These are phyloP conservation scores for Rusavskia elegans DNA, from an alignment of 495 filamentous ascomycete genomes.

Conservation along the genomic window DNA sequence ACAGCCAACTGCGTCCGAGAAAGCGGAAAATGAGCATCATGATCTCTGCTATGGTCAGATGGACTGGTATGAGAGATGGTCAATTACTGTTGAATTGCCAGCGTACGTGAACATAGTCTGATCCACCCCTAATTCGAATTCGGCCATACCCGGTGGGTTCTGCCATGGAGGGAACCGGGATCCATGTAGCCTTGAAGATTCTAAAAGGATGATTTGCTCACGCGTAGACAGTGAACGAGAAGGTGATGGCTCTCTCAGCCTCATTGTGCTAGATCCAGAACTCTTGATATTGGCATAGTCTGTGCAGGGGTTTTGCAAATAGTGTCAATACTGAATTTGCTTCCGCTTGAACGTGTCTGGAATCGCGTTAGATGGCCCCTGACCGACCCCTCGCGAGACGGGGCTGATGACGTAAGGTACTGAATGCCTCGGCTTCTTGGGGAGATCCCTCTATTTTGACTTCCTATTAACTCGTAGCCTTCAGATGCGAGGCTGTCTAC, in stretches of 20 bases:
- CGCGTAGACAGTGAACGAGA: conserved; percentile 46
- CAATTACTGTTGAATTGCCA: not conserved
- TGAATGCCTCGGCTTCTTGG: no score
- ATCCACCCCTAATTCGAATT: conserved; percentile 32
- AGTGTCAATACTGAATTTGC: no score
- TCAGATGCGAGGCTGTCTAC: no score
- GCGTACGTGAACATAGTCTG: conserved; percentile 38
- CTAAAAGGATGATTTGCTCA: conserved; percentile 66
- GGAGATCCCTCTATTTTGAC: no score
- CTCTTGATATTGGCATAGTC: conserved; percentile 18
- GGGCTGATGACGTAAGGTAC: not conserved
- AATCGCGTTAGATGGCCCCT: no score
- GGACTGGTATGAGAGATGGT: not conserved
- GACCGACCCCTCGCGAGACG: no score
- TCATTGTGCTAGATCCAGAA: conserved; percentile 10
- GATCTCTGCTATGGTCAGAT: conserved; percentile 41
- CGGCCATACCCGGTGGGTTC: conserved; percentile 31
- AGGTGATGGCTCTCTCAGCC: conserved; percentile 25
- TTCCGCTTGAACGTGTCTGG: no score
- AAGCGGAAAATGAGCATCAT: conserved; percentile 41
- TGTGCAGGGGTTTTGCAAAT: no score
- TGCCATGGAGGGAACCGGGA: conserved; percentile 74
- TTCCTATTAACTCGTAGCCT: no score
- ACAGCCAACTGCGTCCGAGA: conserved; percentile 54
- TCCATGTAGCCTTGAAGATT: conserved; percentile 63